A percentile compares a stretch with the other conserved stretches of the same genome.
phyloP scores from a whole-genome alignment of 1,284 basidiomycete species.

The Kwoniella shivajii region DNA sequence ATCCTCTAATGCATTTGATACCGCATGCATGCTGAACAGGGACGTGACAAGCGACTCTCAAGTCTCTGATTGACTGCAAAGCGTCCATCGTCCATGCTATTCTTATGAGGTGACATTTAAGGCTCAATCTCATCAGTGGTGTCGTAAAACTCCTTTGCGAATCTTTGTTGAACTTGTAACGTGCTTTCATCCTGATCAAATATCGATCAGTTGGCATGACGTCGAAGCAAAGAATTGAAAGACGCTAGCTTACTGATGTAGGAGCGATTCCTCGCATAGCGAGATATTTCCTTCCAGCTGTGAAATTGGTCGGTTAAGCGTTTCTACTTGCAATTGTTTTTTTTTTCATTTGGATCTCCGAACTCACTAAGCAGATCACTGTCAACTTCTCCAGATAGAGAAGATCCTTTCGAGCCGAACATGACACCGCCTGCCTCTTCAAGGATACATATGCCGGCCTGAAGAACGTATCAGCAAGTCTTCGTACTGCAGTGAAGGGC shows the following conservation, averaged over 20 bases:
- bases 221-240: background rate
- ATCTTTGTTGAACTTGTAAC: constrained; percentile 71
- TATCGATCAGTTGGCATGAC: background rate
- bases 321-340: background rate
- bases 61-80: background rate
- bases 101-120: constrained; percentile 23
- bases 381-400: constrained; percentile 60
- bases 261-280: constrained; percentile 61
- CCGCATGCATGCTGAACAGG: background rate
- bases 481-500: background rate
- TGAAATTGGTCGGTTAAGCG: background rate
- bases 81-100: background rate
- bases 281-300: constrained; percentile 80
- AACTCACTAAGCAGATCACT: constrained; percentile 64
- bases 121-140: constrained; percentile 73
- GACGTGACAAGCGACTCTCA: too few relatives aligned
- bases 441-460: constrained; percentile 87
- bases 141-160: constrained; percentile 81
- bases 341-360: too few relatives aligned
- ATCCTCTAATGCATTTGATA: background rate
- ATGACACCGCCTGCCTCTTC: constrained; percentile 83
- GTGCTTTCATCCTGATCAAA: constrained; percentile 61
- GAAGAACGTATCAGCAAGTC: constrained; percentile 11
- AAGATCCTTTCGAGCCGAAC: constrained; percentile 65
- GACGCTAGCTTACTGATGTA: constrained; percentile 24